Base-by-base conservation (phyloP, 2,329 filamentous ascomycete genomes). In the Orbilia javanica region DNA sequence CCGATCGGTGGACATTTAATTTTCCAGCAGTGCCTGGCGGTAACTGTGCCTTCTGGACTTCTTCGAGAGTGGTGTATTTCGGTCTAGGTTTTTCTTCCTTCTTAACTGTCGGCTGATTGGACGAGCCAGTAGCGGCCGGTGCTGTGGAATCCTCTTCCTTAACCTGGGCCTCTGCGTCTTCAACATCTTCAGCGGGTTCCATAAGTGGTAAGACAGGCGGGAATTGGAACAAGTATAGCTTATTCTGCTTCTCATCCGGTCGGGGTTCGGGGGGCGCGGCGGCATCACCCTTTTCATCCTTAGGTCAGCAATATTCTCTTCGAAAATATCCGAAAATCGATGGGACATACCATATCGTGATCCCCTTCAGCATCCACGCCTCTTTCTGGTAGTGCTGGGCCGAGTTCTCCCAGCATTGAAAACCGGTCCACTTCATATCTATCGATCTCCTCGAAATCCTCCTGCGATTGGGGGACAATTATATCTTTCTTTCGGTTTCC, bases 1-100 rank as follows among this genome's bases (percentile, higher is more conserved):
- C 90, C 3, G 89, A 90, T 53, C 86, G 85, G 82, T 90, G 89
- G 3, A 91, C 86, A 36, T 88, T 86, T 27, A 91, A 82, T 81
- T 90, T 90, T 63, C 90, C 90, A 5, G 89, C 89, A 4, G 85
- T 83, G 1, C 89, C 89, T 0, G 86, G 84, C 1, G 87, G 86
- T 3, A 88, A 84, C 29, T 84, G 81, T 1, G 81, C 83, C 80
- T 83, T 27, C 34, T 71, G 66, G 4, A 77, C 62, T 11, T 77
- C 66, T 22, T 66, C 84, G 57, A 84, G 82, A 2, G 82, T 86
- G 52, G 82, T 86, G 80, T 83, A 82, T 25, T 64, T 73, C 7
- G 50, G 20, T 68, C 55, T 79, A 11, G 67, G 42, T 25, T 68
- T 50, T 20, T 67, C 57, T 25, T 22, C 22, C 34, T 46, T 76